These are phyloP conservation scores for Lipomyces kockii DNA, from an alignment of 805 yeast species.

Conservation along the genomic window DNA sequence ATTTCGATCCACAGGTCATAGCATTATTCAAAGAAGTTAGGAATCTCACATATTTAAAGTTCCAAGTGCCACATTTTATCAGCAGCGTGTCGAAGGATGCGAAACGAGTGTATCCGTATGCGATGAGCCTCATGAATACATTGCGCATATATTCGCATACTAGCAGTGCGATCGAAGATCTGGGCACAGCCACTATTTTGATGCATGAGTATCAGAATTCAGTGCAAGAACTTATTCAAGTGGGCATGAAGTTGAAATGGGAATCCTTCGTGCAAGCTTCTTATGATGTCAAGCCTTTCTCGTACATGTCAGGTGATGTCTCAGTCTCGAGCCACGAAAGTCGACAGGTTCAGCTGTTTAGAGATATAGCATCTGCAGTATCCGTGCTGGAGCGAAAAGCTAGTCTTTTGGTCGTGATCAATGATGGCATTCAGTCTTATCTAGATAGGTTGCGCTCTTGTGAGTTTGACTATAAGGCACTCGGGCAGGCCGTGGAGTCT, in stretches of 20 bases:
- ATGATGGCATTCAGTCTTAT: slow-evolving; percentile 37
- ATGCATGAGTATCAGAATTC: slow-evolving; percentile 46
- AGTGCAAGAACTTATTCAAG: slow-evolving; percentile 46
- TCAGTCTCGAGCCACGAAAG: slow-evolving; percentile 20
- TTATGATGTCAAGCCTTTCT: slow-evolving; percentile 49
- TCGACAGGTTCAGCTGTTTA: slow-evolving; percentile 38
- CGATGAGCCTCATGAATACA: slow-evolving; percentile 59
- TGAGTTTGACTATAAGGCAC: slow-evolving; percentile 36
- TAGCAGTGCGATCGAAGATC: slow-evolving; percentile 43
- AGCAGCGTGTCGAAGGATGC: slow-evolving; percentile 55
- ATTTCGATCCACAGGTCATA: slow-evolving; percentile 55
- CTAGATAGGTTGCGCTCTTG: slow-evolving; percentile 43
- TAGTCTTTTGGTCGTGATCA: slow-evolving; percentile 43
- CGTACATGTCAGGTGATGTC: slow-evolving; percentile 18
- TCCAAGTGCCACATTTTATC: slow-evolving; percentile 61
- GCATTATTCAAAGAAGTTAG: slow-evolving; percentile 59
- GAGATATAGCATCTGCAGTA: slow-evolving; percentile 46
- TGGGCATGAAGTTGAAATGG: slow-evolving; percentile 58
- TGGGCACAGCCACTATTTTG: slow-evolving; percentile 52
- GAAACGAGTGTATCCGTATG: slow-evolving; percentile 60
- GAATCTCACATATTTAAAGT: slow-evolving; percentile 55
- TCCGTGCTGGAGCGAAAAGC: slow-evolving; percentile 44
- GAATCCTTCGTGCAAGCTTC: slow-evolving; percentile 52
- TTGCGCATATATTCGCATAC: slow-evolving; percentile 50
- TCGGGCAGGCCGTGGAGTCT: slow-evolving; percentile 38